Evolutionary conservation across 768 basidiomycete genomes (phyloP).

Genomic region (Royoungia palumana): DNA sequence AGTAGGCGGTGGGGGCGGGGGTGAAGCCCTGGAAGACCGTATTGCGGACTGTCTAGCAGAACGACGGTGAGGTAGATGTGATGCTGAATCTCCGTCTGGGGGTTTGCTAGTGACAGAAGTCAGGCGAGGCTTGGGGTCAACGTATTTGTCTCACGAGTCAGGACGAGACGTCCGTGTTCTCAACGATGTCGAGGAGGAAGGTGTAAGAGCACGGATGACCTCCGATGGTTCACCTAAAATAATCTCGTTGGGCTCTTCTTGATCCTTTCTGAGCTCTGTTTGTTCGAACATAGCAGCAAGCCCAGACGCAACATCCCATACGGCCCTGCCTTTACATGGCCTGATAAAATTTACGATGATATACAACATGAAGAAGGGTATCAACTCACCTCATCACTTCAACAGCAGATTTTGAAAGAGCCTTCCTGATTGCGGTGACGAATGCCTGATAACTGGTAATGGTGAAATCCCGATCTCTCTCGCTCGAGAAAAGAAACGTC

Average conservation of each 20-base stretch:
- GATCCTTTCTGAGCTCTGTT: slow-evolving; percentile 1
- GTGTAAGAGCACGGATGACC: slow-evolving; percentile 11
- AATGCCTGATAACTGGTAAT: slow-evolving; percentile 22
- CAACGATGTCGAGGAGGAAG: slow-evolving; percentile 19
- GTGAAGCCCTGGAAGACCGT: slow-evolving; percentile 12
- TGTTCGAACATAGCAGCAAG: slow-evolving; percentile 16
- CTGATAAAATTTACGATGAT: slow-evolving; percentile 11
- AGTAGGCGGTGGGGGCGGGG: slow-evolving; percentile 30
- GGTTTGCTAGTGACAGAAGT: slow-evolving; percentile 10
- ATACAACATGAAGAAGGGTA: not conserved
- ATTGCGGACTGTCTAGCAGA: slow-evolving; percentile 35
- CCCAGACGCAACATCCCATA: slow-evolving; percentile 15
- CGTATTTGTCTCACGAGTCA: slow-evolving; percentile 15
- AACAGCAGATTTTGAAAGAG: not conserved
- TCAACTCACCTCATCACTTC: slow-evolving; percentile 15
- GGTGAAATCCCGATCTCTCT: slow-evolving; percentile 14
- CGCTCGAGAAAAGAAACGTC: slow-evolving; percentile 23
- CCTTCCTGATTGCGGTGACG: slow-evolving; percentile 9
- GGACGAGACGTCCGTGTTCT: slow-evolving; percentile 6
- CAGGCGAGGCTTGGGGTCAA: not conserved
- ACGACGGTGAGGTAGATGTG: slow-evolving; percentile 25
- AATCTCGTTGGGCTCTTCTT: not conserved
- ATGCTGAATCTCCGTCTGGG: slow-evolving; percentile 5
- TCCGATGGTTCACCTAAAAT: not conserved
- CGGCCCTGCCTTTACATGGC: slow-evolving; percentile 2